Evolutionary conservation across 257 asterid genomes (phyloP).

Genomic region (Oldenlandia corymbosa): DNA sequence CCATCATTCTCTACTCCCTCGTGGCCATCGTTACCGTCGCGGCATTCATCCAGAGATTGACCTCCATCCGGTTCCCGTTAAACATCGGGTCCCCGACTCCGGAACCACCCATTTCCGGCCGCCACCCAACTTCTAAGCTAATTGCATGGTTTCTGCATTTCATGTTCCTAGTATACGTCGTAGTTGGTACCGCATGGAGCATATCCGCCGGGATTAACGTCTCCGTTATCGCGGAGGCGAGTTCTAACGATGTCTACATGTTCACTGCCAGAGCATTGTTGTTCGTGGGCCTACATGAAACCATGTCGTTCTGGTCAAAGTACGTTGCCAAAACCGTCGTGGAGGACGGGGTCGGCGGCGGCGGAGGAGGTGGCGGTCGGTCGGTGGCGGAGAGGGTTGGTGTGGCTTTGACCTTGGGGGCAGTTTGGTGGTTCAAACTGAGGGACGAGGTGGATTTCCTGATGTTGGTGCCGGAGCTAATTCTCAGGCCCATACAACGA

Average conservation of each 20-base stretch:
- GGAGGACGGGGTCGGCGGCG: slow-evolving; percentile 40
- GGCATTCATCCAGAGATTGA: slow-evolving; percentile 39
- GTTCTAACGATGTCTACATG: slow-evolving; percentile 9
- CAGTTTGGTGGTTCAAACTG: slow-evolving; percentile 84
- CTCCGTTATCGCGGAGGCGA: slow-evolving; percentile 30
- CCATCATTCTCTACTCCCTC: slow-evolving; percentile 44
- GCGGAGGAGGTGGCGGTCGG: not conserved
- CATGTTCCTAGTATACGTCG: slow-evolving; percentile 45
- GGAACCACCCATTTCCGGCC: not conserved
- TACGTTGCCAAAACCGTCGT: slow-evolving; percentile 66
- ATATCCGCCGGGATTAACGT: slow-evolving; percentile 56
- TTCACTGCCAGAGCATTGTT: slow-evolving; percentile 33
- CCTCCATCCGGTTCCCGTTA: slow-evolving; percentile 28
- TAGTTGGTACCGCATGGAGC: slow-evolving; percentile 75
- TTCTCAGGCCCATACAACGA: not conserved
- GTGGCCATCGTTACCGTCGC: slow-evolving; percentile 37
- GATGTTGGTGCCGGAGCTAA: slow-evolving; percentile 53
- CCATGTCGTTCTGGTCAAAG: slow-evolving; percentile 54
- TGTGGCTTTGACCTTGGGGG: slow-evolving; percentile 46
- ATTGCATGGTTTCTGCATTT: slow-evolving; percentile 49
- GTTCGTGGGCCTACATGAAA: slow-evolving; percentile 70
- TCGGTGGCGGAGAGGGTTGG: slow-evolving; percentile 51
- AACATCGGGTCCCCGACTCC: not conserved
- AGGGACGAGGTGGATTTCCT: slow-evolving; percentile 76
- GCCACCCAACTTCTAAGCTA: slow-evolving; percentile 7